These are phyloP conservation scores for Chloroidium sp. DNA, from an alignment of 163 green algal genomes.

Conservation along the genomic window DNA sequence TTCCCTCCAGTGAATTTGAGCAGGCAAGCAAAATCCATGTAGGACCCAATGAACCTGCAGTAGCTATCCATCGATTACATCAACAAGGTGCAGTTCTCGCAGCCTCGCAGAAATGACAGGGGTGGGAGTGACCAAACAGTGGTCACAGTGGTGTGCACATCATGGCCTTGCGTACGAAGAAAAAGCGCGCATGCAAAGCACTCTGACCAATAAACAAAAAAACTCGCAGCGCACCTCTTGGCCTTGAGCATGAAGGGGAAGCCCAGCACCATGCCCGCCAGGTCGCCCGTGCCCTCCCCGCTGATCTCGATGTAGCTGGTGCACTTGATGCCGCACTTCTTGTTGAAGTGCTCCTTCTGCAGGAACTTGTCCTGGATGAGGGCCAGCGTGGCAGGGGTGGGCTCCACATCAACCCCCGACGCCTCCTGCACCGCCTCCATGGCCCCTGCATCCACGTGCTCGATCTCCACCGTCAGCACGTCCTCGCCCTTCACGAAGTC, in stretches of 20 bases:
- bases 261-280: slow-evolving; percentile 56
- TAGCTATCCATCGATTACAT: too few relatives aligned
- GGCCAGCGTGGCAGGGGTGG: slow-evolving; percentile 55
- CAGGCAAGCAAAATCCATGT: too few relatives aligned
- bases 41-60: too few relatives aligned
- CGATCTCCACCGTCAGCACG: slow-evolving; percentile 97
- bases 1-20: too few relatives aligned
- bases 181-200: neutral
- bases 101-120: too few relatives aligned
- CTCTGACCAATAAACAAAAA: neutral
- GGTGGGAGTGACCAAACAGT: too few relatives aligned
- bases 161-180: too few relatives aligned
- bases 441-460: slow-evolving; percentile 91
- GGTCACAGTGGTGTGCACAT: too few relatives aligned
- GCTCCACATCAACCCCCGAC: slow-evolving; percentile 68
- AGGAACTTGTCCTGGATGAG: slow-evolving; percentile 92
- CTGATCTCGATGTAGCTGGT: slow-evolving; percentile 65
- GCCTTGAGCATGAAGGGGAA: slow-evolving; percentile 97
- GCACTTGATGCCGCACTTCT: slow-evolving; percentile 55
- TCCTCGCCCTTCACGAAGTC: slow-evolving; percentile 47
- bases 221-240: slow-evolving; percentile 39
- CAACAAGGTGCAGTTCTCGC: too few relatives aligned
- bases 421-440: slow-evolving; percentile 49
- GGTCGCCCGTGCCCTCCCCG: slow-evolving; percentile 28
- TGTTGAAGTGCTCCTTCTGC: slow-evolving; percentile 90